Conservation (phyloP, 306 rosid species). For the Heteromeles arbutifolia region DNA sequence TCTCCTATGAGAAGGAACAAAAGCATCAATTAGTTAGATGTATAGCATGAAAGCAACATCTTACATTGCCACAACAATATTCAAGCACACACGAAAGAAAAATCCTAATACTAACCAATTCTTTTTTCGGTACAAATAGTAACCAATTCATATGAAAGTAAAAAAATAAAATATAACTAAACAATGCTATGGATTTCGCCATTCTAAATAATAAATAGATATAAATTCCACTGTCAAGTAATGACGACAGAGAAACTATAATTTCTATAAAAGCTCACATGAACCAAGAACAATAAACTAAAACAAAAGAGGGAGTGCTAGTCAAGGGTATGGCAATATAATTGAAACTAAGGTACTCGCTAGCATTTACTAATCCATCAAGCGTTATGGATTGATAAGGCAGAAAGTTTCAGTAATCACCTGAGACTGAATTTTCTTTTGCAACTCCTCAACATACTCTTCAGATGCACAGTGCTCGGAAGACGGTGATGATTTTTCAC, state of each 20-base stretch:
- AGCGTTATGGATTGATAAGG: slow-evolving; percentile 7
- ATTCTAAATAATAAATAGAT: not conserved
- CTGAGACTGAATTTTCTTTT: slow-evolving; percentile 86
- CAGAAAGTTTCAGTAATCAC: slow-evolving; percentile 26
- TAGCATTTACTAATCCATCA: not conserved
- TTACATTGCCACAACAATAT: not conserved
- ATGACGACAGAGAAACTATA: not conserved
- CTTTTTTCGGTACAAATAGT: too few species aligned
- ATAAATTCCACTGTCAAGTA: not conserved
- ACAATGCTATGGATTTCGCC: not conserved
- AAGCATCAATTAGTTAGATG: slow-evolving; percentile 12
- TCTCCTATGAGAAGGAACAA: slow-evolving; percentile 48
- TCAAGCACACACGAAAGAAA: not conserved
- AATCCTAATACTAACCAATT: not conserved
- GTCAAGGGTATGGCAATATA: not conserved
- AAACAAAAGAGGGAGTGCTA: not conserved
- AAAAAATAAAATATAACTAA: not conserved
- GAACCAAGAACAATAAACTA: not conserved
- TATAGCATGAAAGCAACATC: slow-evolving; percentile 1
- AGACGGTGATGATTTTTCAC: slow-evolving; percentile 31
- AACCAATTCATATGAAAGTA: not conserved
- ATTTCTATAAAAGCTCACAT: not conserved
- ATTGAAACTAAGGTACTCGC: not conserved
- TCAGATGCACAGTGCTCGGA: slow-evolving; percentile 42
- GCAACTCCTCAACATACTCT: slow-evolving; percentile 56